Conservation (phyloP, 768 basidiomycete species). For the Hirschioporus abietinus region DNA sequence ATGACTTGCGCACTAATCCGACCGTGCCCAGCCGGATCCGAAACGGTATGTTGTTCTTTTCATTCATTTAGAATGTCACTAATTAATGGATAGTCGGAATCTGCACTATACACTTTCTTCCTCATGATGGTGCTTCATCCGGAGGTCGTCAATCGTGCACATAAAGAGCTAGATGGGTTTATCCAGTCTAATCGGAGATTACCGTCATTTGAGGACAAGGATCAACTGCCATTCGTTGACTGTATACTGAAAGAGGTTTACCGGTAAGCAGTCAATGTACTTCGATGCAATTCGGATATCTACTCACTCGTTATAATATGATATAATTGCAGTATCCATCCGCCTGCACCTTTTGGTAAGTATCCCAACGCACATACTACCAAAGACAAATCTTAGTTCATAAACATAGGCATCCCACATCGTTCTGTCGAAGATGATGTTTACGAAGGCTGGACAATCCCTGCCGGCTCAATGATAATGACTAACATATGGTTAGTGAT, state of each 20-base stretch:
- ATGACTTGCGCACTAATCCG: conserved; percentile 9
- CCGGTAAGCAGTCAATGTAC: not conserved
- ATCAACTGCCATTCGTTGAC: conserved; percentile 15
- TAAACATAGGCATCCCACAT: conserved; percentile 31
- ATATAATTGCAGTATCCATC: not conserved
- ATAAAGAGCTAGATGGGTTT: conserved; percentile 30
- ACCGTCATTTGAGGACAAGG: conserved; percentile 27
- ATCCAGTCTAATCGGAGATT: conserved; percentile 23
- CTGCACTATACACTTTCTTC: conserved; percentile 26
- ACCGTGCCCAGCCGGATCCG: conserved; percentile 12
- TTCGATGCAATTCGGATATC: too few relatives aligned
- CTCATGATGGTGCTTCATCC: conserved; percentile 27
- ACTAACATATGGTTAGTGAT: conserved; percentile 29
- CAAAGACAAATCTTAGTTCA: not conserved
- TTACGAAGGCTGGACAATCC: conserved; percentile 45
- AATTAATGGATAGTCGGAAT: conserved; percentile 17
- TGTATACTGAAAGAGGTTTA: conserved; percentile 11
- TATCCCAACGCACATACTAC: not conserved
- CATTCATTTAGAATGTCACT: not conserved
- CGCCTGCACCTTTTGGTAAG: not conserved
- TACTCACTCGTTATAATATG: not conserved
- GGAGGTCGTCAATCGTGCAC: conserved; percentile 27
- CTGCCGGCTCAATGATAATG: conserved; percentile 29
- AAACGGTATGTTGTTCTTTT: conserved; percentile 13
- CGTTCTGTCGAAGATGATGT: conserved; percentile 54